A percentile compares a stretch with the other conserved stretches of the same genome.
Conservation (phyloP, 78 protist species). For the Goniomonas avonlea region DNA sequence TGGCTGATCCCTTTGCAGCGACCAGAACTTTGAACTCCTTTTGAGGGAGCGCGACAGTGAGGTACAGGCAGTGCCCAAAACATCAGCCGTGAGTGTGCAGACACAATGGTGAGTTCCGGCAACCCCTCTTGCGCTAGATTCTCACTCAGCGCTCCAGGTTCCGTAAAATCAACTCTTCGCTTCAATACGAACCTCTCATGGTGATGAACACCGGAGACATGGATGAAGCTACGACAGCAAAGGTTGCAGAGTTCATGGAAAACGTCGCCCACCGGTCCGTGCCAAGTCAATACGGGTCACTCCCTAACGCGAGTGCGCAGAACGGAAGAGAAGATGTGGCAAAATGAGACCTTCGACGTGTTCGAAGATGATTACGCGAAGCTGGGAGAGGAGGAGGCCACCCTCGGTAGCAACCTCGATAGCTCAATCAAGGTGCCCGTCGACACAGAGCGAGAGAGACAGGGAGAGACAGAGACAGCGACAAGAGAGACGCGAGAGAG, state of each 20-base stretch:
- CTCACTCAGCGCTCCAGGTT: neutral
- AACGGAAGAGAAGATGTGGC: constrained; percentile 14
- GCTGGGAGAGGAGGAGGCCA: constrained; percentile 29
- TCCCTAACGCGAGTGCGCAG: too few relatives aligned
- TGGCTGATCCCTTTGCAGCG: constrained; percentile 1
- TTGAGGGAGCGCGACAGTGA: neutral
- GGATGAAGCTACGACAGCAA: too few relatives aligned
- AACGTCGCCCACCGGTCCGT: neutral
- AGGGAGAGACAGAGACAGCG: neutral
- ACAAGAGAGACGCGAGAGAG: neutral
- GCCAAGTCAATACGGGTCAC: too few relatives aligned
- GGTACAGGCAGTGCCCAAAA: too few relatives aligned
- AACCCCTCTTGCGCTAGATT: neutral
- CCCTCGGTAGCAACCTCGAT: constrained; percentile 34
- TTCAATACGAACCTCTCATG: neutral
- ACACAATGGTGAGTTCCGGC: neutral
- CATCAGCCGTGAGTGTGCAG: neutral
- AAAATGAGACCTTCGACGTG: constrained; percentile 11
- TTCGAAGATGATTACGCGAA: constrained; percentile 20
- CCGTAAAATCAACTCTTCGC: neutral
- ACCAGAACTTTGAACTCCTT: constrained; percentile 4
- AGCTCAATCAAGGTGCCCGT: neutral
- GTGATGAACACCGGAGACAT: too few relatives aligned
- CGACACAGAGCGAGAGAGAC: neutral
- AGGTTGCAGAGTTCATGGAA: neutral